phyloP scores from a whole-genome alignment of 345 rosid genomes.

The Nephelium lappaceum region DNA sequence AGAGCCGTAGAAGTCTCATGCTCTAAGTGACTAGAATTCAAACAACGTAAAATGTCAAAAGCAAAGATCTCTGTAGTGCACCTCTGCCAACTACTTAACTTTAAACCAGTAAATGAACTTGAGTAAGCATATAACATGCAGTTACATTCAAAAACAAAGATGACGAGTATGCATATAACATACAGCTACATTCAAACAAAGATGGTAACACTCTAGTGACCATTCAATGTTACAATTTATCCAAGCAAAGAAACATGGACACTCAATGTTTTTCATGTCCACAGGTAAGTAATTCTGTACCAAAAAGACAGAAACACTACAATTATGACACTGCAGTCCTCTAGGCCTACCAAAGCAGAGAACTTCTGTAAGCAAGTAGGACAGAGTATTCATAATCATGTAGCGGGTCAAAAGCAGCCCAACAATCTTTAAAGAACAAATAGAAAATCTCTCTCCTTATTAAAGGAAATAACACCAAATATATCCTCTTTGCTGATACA shows the following conservation, averaged over 20 bases:
- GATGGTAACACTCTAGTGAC: background rate
- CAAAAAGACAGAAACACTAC: background rate
- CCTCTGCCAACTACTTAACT: background rate
- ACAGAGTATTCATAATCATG: background rate
- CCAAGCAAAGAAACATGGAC: background rate
- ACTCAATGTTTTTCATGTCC: background rate
- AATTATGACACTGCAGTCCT: background rate
- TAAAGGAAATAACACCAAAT: no score
- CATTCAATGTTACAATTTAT: background rate
- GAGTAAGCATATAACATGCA: background rate
- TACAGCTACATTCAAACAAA: background rate
- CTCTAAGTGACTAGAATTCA: background rate
- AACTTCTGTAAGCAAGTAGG: background rate
- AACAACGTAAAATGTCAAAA: background rate
- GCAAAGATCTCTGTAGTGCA: constrained; percentile 1
- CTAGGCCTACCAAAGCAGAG: constrained; percentile 3
- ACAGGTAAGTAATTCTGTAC: background rate
- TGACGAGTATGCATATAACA: background rate
- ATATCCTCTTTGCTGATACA: no score
- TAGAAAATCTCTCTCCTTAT: no score
- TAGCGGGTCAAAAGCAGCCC: no score
- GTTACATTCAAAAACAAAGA: background rate
- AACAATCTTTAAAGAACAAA: background rate
- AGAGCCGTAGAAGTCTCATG: background rate
- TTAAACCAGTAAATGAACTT: background rate